Percentiles rank a stretch among this genome's conserved stretches.
phyloP scores from a whole-genome alignment of 2,329 filamentous ascomycete species.

The Ophiostoma populinum region DNA sequence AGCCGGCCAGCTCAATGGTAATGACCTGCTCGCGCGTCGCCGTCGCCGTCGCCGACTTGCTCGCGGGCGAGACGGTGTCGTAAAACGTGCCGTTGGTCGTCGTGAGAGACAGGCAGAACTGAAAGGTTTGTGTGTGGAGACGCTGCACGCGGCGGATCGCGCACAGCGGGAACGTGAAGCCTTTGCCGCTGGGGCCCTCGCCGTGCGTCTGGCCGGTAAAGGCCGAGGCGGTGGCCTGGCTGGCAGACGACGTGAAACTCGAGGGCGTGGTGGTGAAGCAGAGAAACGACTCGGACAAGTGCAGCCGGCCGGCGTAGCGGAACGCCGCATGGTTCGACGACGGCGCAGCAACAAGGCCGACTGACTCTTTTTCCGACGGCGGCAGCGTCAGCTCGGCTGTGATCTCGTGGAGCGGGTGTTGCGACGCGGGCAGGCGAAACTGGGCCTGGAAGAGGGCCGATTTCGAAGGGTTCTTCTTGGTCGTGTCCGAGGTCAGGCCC shows the following conservation, averaged over 20 bases:
- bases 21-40: slow-evolving; percentile 57
- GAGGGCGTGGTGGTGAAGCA: slow-evolving; percentile 92
- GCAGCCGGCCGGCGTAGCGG: slow-evolving; percentile 81
- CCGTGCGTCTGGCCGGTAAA: slow-evolving; percentile 91
- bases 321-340: slow-evolving; percentile 47
- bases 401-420: slow-evolving; percentile 91
- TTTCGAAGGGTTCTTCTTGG: slow-evolving; percentile 56
- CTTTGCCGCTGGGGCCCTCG: slow-evolving; percentile 82
- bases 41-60: slow-evolving; percentile 13
- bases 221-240: slow-evolving; percentile 57
- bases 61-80: slow-evolving; percentile 27
- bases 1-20: slow-evolving; percentile 79
- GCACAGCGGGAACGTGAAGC: slow-evolving; percentile 85
- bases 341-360: slow-evolving; percentile 4
- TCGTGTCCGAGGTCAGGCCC: slow-evolving; percentile 47
- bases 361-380: slow-evolving; percentile 20
- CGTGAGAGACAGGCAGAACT: slow-evolving; percentile 85
- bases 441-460: slow-evolving; percentile 86
- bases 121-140: slow-evolving; percentile 75
- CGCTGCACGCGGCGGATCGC: slow-evolving; percentile 84
- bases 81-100: slow-evolving; percentile 70
- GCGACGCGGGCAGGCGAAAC: slow-evolving; percentile 83
- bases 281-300: slow-evolving; percentile 84
- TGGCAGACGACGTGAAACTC: slow-evolving; percentile 69
- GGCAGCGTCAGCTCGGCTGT: slow-evolving; percentile 86